Base-by-base conservation (phyloP, 148 eudicot genomes). In the Pharnaceum exiguum region DNA sequence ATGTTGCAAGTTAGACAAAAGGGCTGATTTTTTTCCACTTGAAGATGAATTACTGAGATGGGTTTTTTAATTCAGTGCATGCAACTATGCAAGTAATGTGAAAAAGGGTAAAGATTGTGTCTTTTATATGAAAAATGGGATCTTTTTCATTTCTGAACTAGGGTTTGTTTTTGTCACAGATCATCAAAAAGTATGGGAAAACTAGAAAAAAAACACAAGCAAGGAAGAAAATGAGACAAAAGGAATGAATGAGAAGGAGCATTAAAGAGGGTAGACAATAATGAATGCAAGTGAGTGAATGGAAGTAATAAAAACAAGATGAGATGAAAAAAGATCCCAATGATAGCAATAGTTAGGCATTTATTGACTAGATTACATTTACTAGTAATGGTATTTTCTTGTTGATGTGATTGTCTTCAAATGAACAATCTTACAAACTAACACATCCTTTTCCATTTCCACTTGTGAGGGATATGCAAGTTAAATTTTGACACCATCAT, bases 261-360 rank as follows among this genome's bases (percentile, higher is more conserved):
- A 13, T 25, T 1, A 19, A 7, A 35, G 38, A 16, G 25, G n/a
- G n/a, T n/a, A n/a, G n/a, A 3, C 30, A n/a, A 38, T 32, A 66
- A 7, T 66, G 44, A 57, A 66, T 66, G 62, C 63, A 60, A 60
- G n/a, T n/a, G n/a, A 66, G 8, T 66, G 44, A 57, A 66, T 66
- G 62, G 56, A 60, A 60, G 44, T 58, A 46, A 21, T 2, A 45
- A 5, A 3, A 45, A 18, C 31, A 3, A 18, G 23, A 28, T 10
- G 11, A 29, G 10, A 23, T 28, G 16, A 17, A 43, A 45, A 27
- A 45, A n/a, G n/a, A n/a, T n/a, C 7, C 21, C 17, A 28, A 2
- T 21, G 38, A 15, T 44, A 24, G 25, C 18, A 19, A 57, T 26
- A 9, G 24, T 11, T 25, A 24, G 25, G 37, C 49, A 64, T 53